Base-by-base conservation (phyloP, 345 rosid species). In the Bruguiera sexangula region DNA sequence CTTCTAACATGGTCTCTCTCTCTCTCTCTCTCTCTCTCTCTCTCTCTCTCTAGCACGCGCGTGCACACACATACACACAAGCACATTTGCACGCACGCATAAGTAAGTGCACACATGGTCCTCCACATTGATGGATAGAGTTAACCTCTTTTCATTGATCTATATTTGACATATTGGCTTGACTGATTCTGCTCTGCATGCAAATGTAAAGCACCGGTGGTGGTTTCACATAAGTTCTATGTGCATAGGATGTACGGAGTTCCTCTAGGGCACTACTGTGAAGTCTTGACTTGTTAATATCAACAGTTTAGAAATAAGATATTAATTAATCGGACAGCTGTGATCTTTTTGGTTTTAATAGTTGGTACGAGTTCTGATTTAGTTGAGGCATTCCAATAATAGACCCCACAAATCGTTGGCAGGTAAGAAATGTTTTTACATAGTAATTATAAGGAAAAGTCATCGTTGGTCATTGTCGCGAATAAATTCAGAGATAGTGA, bases 1-100 rank as follows among this genome's bases (percentile, higher is more conserved):
- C 97, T 62, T 88, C 97, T 30, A 92, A 95, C 73, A 88, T 88
- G 96, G 99, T 94, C 10, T 61, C 18, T 51, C 32, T 62, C 73
- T 77, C 73, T 69, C 39, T 78, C 57, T 32, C 48, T 60, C 75
- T 74, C 61, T 51, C 32, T 62, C 73, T 77, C 73, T 69, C 39
- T 9, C 31, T 11, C 61, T 0, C 61, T 60, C 36, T 5, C 43
- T 37, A 10, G 1, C 43, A 0, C 43, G 2, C 56, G 1, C 46
- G 24, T 24, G 6, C n/a, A 1, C 60, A 58, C 26, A 11, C 5
- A 48, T 5, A 37, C 9, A 55, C 24, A 39, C 59, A 59, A n/a
- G 43, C 9, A 55, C n/a, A 51, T 54, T 46, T 27, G 32, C 54
- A 6, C 46, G 8, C 26, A 15, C 5, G 6, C 39, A 30, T 43